A percentile compares a stretch with the other conserved stretches of the same genome.
Evolutionary conservation across 331 rosid genomes (phyloP).

Genomic region (Phaseolus coccineus): DNA sequence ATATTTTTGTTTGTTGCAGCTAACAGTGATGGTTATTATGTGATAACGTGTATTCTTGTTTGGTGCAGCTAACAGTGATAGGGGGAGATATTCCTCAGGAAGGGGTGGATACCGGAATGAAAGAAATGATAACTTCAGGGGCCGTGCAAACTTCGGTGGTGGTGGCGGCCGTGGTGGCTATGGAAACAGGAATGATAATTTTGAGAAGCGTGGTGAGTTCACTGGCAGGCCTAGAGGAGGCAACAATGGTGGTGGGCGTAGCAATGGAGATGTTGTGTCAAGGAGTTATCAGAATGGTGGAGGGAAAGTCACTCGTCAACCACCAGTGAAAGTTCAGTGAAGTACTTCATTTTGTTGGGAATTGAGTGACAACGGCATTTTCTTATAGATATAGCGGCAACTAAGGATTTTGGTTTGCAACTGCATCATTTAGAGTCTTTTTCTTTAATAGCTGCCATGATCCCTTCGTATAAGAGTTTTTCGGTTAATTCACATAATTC

Average conservation of each 20-base stretch:
- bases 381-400: conserved; percentile 49
- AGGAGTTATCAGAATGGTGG: conserved; percentile 59
- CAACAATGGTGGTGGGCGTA: conserved; percentile 46
- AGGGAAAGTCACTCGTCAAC: conserved; percentile 55
- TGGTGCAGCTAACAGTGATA: conserved; percentile 71
- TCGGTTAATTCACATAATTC: conserved; percentile 29
- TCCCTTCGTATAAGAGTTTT: conserved; percentile 27
- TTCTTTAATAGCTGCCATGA: conserved; percentile 32
- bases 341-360: conserved; percentile 40
- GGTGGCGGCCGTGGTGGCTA: conserved; percentile 51
- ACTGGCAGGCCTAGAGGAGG: conserved; percentile 57
- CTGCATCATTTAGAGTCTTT: conserved; percentile 36
- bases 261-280: conserved; percentile 55
- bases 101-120: conserved; percentile 73
- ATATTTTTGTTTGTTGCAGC: conserved; percentile 58
- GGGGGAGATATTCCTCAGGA: conserved; percentile 64
- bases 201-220: conserved; percentile 63
- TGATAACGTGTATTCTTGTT: conserved; percentile 21
- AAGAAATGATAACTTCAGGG: conserved; percentile 66
- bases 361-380: conserved; percentile 43
- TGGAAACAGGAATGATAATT: conserved; percentile 55
- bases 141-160: conserved; percentile 65
- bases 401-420: conserved; percentile 41
- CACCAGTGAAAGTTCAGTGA: conserved; percentile 51
- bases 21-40: conserved; percentile 54